Evolutionary conservation across 768 basidiomycete genomes (phyloP), one percentile per base, ranked within the genome.

Genomic region (Cystofilobasidium bisporidii): DNA sequence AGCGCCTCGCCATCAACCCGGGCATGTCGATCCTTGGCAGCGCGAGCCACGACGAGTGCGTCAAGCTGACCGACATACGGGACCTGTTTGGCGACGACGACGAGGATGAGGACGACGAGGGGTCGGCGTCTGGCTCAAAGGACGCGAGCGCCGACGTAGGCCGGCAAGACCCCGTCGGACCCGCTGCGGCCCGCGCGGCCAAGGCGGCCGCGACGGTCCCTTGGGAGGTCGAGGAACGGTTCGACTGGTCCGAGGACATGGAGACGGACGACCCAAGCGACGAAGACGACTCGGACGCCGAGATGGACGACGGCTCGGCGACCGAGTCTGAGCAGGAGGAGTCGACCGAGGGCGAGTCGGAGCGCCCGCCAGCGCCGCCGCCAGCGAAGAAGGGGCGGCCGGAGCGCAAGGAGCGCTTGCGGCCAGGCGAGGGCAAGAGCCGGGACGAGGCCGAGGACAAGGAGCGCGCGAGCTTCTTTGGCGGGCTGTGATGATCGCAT

Each of bases 11-110:
- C 24, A 63, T 69, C 47, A 60, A 56, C n/a, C 47, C 59, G 41
- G 63, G 63, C 68, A 69, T 45, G n/a, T 26, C 62, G 40, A 48
- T 69, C 90, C 82, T 91, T n/a, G 93, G 86, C 26, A 93, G 91
- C 75, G 89, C 85, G 30, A 89, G 90, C 36, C 92, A 97, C 72
- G 93, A 97, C 70, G 89, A 94, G 65, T 80, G 83, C 11, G 74
- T 96, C 71, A 87, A 86, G 74, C 78, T 97, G 78, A 93, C 91
- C 32, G 87, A 94, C 77, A 79, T 97, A 59, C 84, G 82, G 72
- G 86, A 84, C 41, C 83, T 91, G 57, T 87, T 94, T 71, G 81
- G 83, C 69, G 82, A 83, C 40, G 81, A 80, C 40, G 82, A 81
- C 33, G 77, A 75, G 3, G 77, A 75, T 30, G 80, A 81, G 64